Percentiles rank a stretch among this genome's conserved stretches.
phyloP scores from a whole-genome alignment of 805 yeast species.

The Deakozyma indianensis region DNA sequence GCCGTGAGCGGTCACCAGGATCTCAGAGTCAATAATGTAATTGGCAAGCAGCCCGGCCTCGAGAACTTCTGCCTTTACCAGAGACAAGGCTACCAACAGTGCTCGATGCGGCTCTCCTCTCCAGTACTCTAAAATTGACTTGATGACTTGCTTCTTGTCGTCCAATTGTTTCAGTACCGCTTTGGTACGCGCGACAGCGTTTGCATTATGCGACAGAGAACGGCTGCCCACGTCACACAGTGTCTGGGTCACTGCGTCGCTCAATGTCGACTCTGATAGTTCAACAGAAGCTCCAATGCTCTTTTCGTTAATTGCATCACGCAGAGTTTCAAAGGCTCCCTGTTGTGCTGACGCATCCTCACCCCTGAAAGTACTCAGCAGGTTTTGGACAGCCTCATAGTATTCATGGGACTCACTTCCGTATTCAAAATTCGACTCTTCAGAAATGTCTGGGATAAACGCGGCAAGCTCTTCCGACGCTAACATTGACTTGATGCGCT shows the following conservation, averaged over 20 bases:
- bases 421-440: slow-evolving; percentile 26
- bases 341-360: slow-evolving; percentile 14
- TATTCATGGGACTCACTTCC: slow-evolving; percentile 22
- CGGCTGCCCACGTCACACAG: slow-evolving; percentile 76
- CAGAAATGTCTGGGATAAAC: slow-evolving; percentile 26
- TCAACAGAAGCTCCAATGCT: slow-evolving; percentile 5
- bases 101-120: slow-evolving; percentile 51
- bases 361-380: slow-evolving; percentile 21
- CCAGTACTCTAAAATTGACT: slow-evolving; percentile 52
- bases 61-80: slow-evolving; percentile 33
- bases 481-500: slow-evolving; percentile 57
- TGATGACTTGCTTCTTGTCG: slow-evolving; percentile 30
- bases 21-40: slow-evolving; percentile 23
- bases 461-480: slow-evolving; percentile 37
- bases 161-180: slow-evolving; percentile 16
- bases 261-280: slow-evolving; percentile 11
- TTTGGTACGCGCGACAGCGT: slow-evolving; percentile 9
- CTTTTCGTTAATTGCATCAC: neutral
- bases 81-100: slow-evolving; percentile 38
- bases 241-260: slow-evolving; percentile 18
- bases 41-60: slow-evolving; percentile 27
- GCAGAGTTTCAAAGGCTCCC: neutral
- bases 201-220: slow-evolving; percentile 65
- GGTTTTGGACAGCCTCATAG: slow-evolving; percentile 21
- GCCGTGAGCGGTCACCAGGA: slow-evolving; percentile 14